These are phyloP conservation scores for Smittium culicis DNA, from an alignment of 371 early-diverging fungal genomes.

Conservation along the genomic window DNA sequence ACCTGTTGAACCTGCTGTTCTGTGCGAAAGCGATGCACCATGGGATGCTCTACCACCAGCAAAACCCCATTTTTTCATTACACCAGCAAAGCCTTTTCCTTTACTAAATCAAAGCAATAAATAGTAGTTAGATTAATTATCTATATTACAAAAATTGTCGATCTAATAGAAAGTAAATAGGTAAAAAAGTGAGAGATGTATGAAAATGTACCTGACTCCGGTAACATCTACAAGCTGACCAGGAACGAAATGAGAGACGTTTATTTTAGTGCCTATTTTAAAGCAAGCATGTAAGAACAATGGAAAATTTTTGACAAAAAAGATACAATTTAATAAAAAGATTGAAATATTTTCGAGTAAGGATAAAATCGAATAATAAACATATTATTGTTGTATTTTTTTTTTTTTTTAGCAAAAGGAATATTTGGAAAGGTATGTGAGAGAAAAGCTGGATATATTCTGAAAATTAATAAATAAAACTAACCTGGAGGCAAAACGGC, in stretches of 20 bases:
- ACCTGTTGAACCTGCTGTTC: slow-evolving; percentile 91
- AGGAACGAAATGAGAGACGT: slow-evolving; percentile 77
- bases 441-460: not conserved
- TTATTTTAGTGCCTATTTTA: slow-evolving; percentile 49
- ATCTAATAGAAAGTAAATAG: too few species aligned
- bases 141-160: too few species aligned
- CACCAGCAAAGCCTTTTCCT: slow-evolving; percentile 95
- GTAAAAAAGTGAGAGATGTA: too few species aligned
- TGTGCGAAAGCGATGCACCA: slow-evolving; percentile 83
- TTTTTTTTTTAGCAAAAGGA: too few species aligned
- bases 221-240: slow-evolving; percentile 90
- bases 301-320: too few species aligned
- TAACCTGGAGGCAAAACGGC: slow-evolving; percentile 68
- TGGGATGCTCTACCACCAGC: slow-evolving; percentile 85
- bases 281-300: too few species aligned
- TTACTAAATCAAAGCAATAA: too few species aligned
- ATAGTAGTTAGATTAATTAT: too few species aligned
- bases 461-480: not conserved
- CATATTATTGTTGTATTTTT: too few species aligned
- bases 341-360: too few species aligned
- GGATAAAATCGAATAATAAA: too few species aligned
- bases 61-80: slow-evolving; percentile 93
- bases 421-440: not conserved
- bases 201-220: slow-evolving; percentile 26
- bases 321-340: too few species aligned